These are phyloP conservation scores for Rhamnella rubrinervis DNA, from an alignment of 331 rosid species.

Conservation along the genomic window DNA sequence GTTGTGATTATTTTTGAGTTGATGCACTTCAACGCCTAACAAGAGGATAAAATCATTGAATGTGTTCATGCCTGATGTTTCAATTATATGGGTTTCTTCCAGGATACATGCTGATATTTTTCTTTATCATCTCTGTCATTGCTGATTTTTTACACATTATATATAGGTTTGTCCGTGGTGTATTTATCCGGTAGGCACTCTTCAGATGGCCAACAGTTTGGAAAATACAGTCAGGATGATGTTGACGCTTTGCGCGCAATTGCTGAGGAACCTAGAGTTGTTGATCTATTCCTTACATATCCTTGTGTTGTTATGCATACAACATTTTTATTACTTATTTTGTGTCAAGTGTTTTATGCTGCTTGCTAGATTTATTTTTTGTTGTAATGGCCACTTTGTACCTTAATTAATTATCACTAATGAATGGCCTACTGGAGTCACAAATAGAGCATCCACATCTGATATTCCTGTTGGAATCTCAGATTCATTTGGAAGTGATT, in stretches of 20 bases:
- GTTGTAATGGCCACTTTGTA: conserved; percentile 16
- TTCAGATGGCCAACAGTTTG: conserved; percentile 59
- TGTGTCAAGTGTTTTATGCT: background rate
- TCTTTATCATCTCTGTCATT: background rate
- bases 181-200: conserved; percentile 80
- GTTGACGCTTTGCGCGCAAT: conserved; percentile 88
- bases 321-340: background rate
- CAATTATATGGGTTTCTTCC: background rate
- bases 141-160: conserved; percentile 20
- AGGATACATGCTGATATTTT: background rate
- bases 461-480: conserved; percentile 64
- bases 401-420: conserved; percentile 75
- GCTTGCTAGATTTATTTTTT: conserved; percentile 15
- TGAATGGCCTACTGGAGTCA: conserved; percentile 85
- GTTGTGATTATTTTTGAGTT: no score
- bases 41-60: no score
- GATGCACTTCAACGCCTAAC: background rate
- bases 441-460: conserved; percentile 49
- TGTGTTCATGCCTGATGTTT: no score
- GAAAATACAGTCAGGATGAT: conserved; percentile 81
- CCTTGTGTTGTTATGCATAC: conserved; percentile 41
- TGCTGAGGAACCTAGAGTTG: conserved; percentile 79
- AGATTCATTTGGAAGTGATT: conserved; percentile 59
- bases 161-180: conserved; percentile 65
- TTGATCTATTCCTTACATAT: conserved; percentile 90